These are phyloP conservation scores for Vitis amurensis DNA, from an alignment of 164 flowering plant species.

Conservation along the genomic window DNA sequence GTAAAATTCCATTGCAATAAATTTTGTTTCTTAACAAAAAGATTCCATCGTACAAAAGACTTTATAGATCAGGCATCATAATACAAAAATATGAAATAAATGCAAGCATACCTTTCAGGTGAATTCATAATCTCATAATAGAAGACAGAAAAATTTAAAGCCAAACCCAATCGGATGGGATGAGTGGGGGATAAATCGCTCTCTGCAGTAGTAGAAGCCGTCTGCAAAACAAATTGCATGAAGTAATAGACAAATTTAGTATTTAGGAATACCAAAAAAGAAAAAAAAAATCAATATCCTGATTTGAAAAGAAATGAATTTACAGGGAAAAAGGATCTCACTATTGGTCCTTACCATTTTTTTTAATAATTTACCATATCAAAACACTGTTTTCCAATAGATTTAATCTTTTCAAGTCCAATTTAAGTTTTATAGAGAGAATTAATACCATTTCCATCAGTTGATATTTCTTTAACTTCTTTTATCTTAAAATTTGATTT, in stretches of 20 bases:
- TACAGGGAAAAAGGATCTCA: no score
- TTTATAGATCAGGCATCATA: background rate
- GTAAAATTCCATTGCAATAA: no score
- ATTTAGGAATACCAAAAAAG: no score
- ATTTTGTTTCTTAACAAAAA: no score
- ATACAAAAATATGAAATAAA: background rate
- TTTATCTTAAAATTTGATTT: no score
- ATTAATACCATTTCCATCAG: no score
- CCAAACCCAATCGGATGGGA: conserved; percentile 56
- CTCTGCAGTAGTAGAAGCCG: conserved; percentile 43
- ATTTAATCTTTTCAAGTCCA: no score
- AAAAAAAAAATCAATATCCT: background rate
- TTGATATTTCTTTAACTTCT: no score
- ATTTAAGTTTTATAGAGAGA: no score
- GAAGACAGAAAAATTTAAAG: conserved; percentile 56
- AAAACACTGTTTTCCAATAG: no score
- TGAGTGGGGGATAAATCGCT: conserved; percentile 47
- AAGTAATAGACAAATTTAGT: background rate
- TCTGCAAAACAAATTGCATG: conserved; percentile 22
- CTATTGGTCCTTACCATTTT: no score
- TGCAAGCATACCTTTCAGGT: conserved; percentile 39
- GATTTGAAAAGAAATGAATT: background rate
- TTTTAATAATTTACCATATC: no score
- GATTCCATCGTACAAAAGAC: background rate
- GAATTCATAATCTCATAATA: conserved; percentile 60